Evolutionary conservation across 2,329 filamentous ascomycete species (phyloP), one percentile per base, ranked within the genome.

Genomic region (Byssochlamys sp.): DNA sequence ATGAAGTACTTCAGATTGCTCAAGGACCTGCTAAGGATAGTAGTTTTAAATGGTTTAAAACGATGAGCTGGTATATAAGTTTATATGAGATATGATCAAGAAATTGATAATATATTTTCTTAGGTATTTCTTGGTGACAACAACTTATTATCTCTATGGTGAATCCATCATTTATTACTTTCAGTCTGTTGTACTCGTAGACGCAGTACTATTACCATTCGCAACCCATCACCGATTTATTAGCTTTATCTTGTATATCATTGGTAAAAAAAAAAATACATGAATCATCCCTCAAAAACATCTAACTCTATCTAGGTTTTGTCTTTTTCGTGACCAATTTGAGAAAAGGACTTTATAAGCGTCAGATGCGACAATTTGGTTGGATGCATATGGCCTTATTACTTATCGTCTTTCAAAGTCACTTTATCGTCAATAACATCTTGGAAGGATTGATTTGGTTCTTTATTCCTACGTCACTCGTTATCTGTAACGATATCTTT

Each of bases 361-460:
- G 99, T 77, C 94, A 99, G 75, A 99, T 99, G 76, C 95, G 91
- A 61, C 94, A 99, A 75, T 99, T 97, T 69, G 94, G 91, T 56
- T 99, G 94, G 94, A 97, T 92, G 11, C 94, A 99, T 74, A 97
- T 99, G 91, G 94, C 95, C 3, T 84, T 99, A 24, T 97, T 95
- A 78, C 81, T 99, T 67, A 96, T 99, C 67, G 92, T 97, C 45
- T 91, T 96, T 4, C 91, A 99, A 75, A 91, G 94, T 11, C 94
- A 99, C 73, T 99, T 99, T 73, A 90, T 97, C 77, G 97, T 99
- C 90, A 99, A 99, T 82, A 99, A 99, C 75, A 88, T 99, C 64
- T 95, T 99, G 67, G 94, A 99, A 77, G 94, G 94, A 77, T 91
- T 99, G 89, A 95, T 99, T 72, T 99, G 94, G 94, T 97, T 99